Evolutionary conservation across 495 filamentous ascomycete species (phyloP), one percentile per base, ranked within the genome.

Genomic region (Pseudevernia furfuracea): DNA sequence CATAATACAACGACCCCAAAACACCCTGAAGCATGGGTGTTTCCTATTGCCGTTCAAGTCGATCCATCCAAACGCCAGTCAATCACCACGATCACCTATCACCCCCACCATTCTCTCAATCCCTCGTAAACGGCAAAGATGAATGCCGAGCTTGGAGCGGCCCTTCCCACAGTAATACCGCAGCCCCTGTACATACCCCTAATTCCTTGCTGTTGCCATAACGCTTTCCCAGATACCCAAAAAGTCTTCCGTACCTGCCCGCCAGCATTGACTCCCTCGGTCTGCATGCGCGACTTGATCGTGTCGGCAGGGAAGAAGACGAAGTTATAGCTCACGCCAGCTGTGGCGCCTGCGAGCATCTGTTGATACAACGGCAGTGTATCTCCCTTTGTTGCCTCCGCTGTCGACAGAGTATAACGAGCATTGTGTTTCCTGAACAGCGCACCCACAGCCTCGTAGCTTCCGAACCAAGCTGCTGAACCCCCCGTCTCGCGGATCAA

Each of bases 251-350:
- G 78, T 43, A 19, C 36, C 1, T 73, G 63, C 0, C 69, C 74
- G 34, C 72, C 68, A 30, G 69, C 65, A 19, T 79, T 79, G 59
- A 93, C 80, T 38, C 91, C 87, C 56, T 88, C 84, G 0, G 95
- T 97, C 74, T 99, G 94, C 87, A 99, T 95, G 10, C 93, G 84
- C 14, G 87, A 92, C 74, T 98, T 98, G 77, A 98, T 87, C 1
- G 94, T 97, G 72, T 98, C 94, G 48, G 95, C 94, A 0, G 94
- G 94, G 74, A 92, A 98, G 79, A 96, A 96, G 36, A 96, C 72
- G 70, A 97, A 96, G 70, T 97, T 98, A 73, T 97, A 98, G 61
- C 83, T 85, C 78, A 97, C 89, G 53, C 94, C 94, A 25, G 93
- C 92, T 19, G 85, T 80, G n/a, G 92, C 92, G n/a, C 92, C 92